phyloP scores from a whole-genome alignment of 2,329 filamentous ascomycete genomes.

The Thelonectria olida region DNA sequence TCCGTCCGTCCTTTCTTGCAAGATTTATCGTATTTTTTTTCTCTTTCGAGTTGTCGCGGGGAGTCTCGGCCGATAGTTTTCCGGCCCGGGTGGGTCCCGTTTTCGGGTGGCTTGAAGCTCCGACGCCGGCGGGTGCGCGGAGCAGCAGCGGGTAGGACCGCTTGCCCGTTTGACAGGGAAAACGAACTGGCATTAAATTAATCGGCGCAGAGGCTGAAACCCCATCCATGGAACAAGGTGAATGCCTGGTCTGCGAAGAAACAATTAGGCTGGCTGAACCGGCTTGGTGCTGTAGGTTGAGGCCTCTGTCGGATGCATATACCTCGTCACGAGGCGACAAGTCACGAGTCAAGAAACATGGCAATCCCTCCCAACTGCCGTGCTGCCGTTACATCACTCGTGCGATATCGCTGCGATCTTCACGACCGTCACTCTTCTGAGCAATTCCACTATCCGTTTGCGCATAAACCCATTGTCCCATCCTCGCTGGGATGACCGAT shows the following conservation, averaged over 20 bases:
- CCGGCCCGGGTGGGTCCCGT: constrained; percentile 16
- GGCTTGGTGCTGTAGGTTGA: too few species aligned
- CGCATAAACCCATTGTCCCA: too few species aligned
- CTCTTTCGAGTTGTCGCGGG: background rate
- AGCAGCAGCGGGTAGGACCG: too few species aligned
- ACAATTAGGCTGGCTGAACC: background rate
- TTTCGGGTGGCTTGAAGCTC: constrained; percentile 14
- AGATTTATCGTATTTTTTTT: background rate
- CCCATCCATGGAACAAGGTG: background rate
- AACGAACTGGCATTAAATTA: background rate
- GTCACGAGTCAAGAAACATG: background rate
- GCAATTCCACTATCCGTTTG: background rate
- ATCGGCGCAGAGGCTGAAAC: background rate
- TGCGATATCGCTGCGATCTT: constrained; percentile 20
- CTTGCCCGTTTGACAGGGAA: background rate
- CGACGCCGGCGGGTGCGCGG: constrained; percentile 1
- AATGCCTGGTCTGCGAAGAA: background rate
- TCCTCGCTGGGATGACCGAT: constrained; percentile 2
- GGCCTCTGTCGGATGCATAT: too few species aligned
- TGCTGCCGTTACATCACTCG: constrained; percentile 1
- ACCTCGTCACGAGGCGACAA: background rate
- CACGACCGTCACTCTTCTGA: background rate
- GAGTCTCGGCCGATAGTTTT: constrained; percentile 11
- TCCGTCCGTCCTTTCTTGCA: too few species aligned
- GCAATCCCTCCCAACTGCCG: background rate